Conservation (phyloP, 345 rosid species). For the Murraya paniculata region DNA sequence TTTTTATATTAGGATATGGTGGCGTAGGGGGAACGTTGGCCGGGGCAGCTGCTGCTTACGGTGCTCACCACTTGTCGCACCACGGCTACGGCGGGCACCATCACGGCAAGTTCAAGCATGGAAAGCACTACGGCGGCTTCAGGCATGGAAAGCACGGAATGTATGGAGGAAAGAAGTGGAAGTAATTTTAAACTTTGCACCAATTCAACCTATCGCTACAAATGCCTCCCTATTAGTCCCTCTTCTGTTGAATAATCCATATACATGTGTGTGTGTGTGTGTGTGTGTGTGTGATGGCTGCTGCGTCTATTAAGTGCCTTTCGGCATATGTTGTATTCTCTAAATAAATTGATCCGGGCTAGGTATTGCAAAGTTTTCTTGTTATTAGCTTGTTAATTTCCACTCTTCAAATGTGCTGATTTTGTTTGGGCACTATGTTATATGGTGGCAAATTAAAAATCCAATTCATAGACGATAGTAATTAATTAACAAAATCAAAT, state of each 20-base stretch:
- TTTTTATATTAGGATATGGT: slow-evolving; percentile 45
- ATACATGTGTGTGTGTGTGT: too few species aligned
- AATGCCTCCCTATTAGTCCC: too few species aligned
- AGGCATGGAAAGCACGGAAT: slow-evolving; percentile 55
- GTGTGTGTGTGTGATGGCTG: background rate
- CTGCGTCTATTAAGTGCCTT: background rate
- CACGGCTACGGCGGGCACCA: slow-evolving; percentile 38
- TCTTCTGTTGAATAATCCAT: too few species aligned
- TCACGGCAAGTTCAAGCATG: slow-evolving; percentile 52
- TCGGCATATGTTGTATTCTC: background rate
- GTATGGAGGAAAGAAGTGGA: slow-evolving; percentile 85
- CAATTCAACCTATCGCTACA: background rate
- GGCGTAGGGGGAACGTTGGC: slow-evolving; percentile 57
- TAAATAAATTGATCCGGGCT: too few species aligned
- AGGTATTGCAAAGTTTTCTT: background rate
- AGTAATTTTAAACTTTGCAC: slow-evolving; percentile 37
- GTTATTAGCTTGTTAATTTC: background rate
- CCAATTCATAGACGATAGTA: background rate
- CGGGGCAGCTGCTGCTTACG: slow-evolving; percentile 73
- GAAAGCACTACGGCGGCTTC: slow-evolving; percentile 12
- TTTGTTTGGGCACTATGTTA: too few species aligned
- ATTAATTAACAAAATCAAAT: too few species aligned
- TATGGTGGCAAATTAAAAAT: background rate
- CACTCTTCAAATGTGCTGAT: background rate
- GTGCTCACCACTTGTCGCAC: slow-evolving; percentile 44